Evolutionary conservation across 768 basidiomycete species (phyloP).

Genomic region (Vishniacozyma victoriae): DNA sequence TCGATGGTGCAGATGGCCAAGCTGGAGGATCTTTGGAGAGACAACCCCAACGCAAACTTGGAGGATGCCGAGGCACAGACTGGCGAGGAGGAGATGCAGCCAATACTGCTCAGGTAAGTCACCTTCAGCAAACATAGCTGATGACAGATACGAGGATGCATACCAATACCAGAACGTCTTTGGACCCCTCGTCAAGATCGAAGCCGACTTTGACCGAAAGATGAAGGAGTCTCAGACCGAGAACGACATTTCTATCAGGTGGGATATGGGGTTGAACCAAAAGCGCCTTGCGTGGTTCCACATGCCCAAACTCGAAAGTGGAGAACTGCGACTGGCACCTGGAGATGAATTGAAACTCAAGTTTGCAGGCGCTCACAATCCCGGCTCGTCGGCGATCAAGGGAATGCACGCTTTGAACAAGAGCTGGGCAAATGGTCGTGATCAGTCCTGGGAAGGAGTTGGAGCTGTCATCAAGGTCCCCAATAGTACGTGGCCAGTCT

Average conservation of each 20-base stretch:
- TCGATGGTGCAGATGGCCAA: constrained; percentile 96
- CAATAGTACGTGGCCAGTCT: constrained; percentile 67
- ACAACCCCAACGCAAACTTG: constrained; percentile 86
- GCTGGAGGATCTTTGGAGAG: constrained; percentile 95
- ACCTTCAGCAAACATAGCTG: not conserved
- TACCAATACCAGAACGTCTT: constrained; percentile 99
- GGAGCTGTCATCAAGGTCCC: constrained; percentile 99
- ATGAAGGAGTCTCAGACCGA: constrained; percentile 98
- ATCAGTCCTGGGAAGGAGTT: constrained; percentile 93
- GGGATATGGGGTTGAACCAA: constrained; percentile 98
- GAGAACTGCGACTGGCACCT: constrained; percentile 91
- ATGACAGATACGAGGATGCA: constrained; percentile 77
- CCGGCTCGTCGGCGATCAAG: constrained; percentile 29
- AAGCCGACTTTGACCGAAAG: constrained; percentile 96
- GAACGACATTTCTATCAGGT: constrained; percentile 88
- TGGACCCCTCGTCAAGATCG: constrained; percentile 97
- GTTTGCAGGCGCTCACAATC: constrained; percentile 68
- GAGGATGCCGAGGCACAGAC: constrained; percentile 97
- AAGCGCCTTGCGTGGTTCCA: constrained; percentile 98
- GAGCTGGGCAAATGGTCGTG: constrained; percentile 40
- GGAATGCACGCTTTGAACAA: constrained; percentile 34
- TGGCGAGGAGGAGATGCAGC: constrained; percentile 95
- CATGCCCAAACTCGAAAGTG: constrained; percentile 93
- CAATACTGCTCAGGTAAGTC: constrained; percentile 62
- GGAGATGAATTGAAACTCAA: constrained; percentile 90